Evolutionary conservation across 441 rosid species (phyloP).

Genomic region (Bruguiera hainesii): DNA sequence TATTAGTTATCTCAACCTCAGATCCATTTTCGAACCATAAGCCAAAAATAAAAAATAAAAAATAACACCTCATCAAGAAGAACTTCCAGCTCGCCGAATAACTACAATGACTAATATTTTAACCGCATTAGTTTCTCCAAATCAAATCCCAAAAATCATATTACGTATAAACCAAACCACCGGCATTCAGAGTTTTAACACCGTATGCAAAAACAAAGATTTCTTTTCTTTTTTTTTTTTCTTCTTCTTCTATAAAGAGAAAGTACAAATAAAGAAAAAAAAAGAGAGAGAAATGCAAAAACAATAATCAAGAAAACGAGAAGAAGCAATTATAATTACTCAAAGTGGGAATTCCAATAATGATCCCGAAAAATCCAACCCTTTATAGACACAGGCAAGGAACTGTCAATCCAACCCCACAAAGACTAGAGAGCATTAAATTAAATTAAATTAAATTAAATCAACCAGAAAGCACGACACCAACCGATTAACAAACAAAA

Average conservation of each 20-base stretch:
- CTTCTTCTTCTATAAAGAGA: background rate
- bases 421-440: conserved; percentile 22
- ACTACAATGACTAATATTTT: background rate
- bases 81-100: background rate
- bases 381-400: background rate
- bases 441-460: background rate
- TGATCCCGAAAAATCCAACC: conserved; percentile 26
- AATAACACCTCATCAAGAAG: background rate
- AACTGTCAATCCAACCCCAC: conserved; percentile 11
- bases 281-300: background rate
- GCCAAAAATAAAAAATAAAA: background rate
- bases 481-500: background rate
- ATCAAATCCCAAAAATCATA: background rate
- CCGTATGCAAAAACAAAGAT: background rate
- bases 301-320: background rate
- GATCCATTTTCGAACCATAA: conserved; percentile 32
- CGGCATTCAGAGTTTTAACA: background rate
- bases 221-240: background rate
- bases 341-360: conserved; percentile 21
- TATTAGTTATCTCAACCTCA: conserved; percentile 11
- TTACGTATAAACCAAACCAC: background rate
- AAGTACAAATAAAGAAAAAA: conserved; percentile 14
- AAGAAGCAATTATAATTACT: background rate
- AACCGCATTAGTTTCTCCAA: background rate
- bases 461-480: conserved; percentile 10